A percentile compares a stretch with the other conserved stretches of the same genome.
These are phyloP conservation scores for Penicillium crystallinum DNA, from an alignment of 495 filamentous ascomycete species.

Conservation along the genomic window DNA sequence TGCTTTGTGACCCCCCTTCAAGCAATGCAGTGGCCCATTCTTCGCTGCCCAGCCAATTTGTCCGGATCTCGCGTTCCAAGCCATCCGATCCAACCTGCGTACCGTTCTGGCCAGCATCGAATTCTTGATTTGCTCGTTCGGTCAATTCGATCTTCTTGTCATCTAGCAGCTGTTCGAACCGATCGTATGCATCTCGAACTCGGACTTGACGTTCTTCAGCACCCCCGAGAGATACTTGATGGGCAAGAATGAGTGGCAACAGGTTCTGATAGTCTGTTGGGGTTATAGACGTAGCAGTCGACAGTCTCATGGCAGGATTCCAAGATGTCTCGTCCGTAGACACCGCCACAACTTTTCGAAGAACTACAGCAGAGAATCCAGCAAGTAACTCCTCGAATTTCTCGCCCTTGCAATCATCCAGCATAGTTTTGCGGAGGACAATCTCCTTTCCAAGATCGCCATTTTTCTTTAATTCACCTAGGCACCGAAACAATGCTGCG, in stretches of 20 bases:
- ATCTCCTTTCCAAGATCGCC: constrained; percentile 72
- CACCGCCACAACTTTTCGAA: constrained; percentile 60
- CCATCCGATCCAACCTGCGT: constrained; percentile 27
- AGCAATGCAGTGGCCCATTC: constrained; percentile 64
- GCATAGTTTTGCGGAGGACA: constrained; percentile 79
- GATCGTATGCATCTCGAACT: constrained; percentile 47
- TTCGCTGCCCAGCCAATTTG: constrained; percentile 70
- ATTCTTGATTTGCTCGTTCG: constrained; percentile 21
- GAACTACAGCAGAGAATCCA: constrained; percentile 71
- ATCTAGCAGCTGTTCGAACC: constrained; percentile 57
- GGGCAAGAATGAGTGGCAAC: constrained; percentile 63
- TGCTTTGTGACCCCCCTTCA: constrained; percentile 54
- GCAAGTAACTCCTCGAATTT: constrained; percentile 74
- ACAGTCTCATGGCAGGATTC: constrained; percentile 52
- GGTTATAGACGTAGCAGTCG: constrained; percentile 56
- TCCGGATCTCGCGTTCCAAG: constrained; percentile 48
- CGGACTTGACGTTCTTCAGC: constrained; percentile 36
- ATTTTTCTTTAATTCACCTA: constrained; percentile 81
- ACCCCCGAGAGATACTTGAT: constrained; percentile 58
- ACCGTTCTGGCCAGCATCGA: constrained; percentile 23
- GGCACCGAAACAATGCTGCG: constrained; percentile 69
- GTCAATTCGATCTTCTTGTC: constrained; percentile 44
- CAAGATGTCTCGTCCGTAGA: constrained; percentile 24
- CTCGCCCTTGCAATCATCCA: constrained; percentile 86
- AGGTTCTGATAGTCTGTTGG: constrained; percentile 55